Evolutionary conservation across 139 green algal genomes (phyloP), one percentile per base, ranked within the genome.

Genomic region (Chlorella sp.): DNA sequence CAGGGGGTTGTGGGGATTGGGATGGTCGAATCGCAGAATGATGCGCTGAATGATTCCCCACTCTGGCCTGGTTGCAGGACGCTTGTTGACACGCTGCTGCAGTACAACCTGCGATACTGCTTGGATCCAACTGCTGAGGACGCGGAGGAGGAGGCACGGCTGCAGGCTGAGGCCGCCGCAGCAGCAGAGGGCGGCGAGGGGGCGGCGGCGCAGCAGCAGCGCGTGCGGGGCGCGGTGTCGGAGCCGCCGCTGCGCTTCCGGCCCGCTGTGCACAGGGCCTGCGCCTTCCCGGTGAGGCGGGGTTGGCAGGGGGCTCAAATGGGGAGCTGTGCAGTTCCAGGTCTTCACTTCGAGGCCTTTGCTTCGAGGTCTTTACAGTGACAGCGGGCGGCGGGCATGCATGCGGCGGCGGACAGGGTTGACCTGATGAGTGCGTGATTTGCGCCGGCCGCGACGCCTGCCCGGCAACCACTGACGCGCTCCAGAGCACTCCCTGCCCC

Each of bases 81-180:
- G 19, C 69, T 94, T 70, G 90, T 94, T 38, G 75, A 60, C n/a
- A 44, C 89, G 13, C 90, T 97, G 91, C 62, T 94, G 58, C 69
- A 82, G n/a, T 94, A 94, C 64, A 91, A 90, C 40, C 64, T 97
- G 43, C 90, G 69, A 1, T 96, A 93, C 60, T 46, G 77, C 77
- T 43, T 83, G 16, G 58, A 83, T 4, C 5, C 77, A 1, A 44
- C n/a, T 8, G 40, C 77, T 80, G 84, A 84, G 76, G 84, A 94
- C 58, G 85, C 88, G 22, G 73, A 72, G 69, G 46, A 85, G 16
- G 76, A 85, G 54, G 80, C 67, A 34, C n/a, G 26, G 3, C 67
- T n/a, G 34, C 67, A 43, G 34, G n/a, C 67, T 13, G 17, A 43
- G 67, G n/a, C 17, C 32, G 72, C 77, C n/a, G 62, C 36, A 3